Evolutionary conservation across 352 stramenopile genomes (phyloP), one percentile per base, ranked within the genome.

Genomic region (Thalassiosira mediterranea): DNA sequence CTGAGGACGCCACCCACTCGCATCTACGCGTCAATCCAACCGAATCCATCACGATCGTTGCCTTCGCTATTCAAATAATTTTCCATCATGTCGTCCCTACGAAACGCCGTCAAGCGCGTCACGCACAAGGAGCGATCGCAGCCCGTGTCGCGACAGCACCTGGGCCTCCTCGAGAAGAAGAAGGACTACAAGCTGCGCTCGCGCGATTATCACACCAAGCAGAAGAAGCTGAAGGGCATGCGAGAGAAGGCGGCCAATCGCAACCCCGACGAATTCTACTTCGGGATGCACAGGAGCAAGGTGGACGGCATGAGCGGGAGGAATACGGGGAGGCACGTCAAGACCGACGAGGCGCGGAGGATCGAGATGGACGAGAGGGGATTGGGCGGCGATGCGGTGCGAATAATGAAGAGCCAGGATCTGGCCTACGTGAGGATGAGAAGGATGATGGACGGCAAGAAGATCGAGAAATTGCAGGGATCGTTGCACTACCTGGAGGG

Each of bases 201-300:
- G 25, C 82, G 92, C 15, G 95, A 99, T 87, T 98, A 97, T 88
- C 96, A 98, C 83, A 88, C 88, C 19, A 99, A 99, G 90, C 84
- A 97, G 78, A 81, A 95, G 58, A 82, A 87, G 11, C 84, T 99
- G 25, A 90, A 92, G 67, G 84, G 80, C 31, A 91, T 99, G 77
- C 83, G 95, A 53, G 78, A 91, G 51, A 98, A 98, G 78, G 96
- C 95, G 17, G 79, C 94, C n/a, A 93, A 98, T 83, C 90, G 95
- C 64, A 99, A 99, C 80, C 96, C 96, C 10, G 97, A 99, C 85
- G 97, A 99, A 90, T 99, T 99, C 84, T 98, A 99, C 86, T 98
- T 98, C 84, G 92, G 90, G 21, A 99, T 99, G 97, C 88, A 96
- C 52, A 91, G 87, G 40, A 81, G 86, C 3, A 76, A 91, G 72